phyloP scores from a whole-genome alignment of 345 rosid genomes.

The Hirschfeldia incana region DNA sequence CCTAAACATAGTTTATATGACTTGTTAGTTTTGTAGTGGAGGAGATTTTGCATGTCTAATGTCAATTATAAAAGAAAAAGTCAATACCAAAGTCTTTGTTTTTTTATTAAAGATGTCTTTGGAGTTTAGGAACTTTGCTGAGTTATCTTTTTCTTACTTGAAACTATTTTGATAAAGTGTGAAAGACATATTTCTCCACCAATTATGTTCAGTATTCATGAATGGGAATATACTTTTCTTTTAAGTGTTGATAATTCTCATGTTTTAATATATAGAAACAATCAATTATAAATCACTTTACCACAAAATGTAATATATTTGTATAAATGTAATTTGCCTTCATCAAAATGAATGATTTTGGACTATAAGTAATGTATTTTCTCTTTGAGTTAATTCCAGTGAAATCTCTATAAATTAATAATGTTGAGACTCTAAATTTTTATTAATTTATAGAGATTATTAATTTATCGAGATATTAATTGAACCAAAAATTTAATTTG shows the following conservation, averaged over 20 bases:
- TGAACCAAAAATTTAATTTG: no score
- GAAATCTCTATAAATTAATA: no score
- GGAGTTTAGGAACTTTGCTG: background rate
- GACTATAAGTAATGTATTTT: no score
- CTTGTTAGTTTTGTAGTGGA: constrained; percentile 22
- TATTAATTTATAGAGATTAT: no score
- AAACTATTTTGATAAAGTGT: background rate
- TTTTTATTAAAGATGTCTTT: background rate
- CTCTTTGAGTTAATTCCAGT: no score
- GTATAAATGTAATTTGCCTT: no score
- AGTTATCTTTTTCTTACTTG: background rate
- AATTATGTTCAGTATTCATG: background rate
- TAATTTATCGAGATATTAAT: no score
- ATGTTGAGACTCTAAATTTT: no score
- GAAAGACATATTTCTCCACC: background rate
- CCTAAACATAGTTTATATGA: background rate
- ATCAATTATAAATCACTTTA: no score
- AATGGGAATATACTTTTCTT: background rate
- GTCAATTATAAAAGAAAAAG: constrained; percentile 20
- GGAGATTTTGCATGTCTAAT: constrained; percentile 36
- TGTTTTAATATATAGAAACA: background rate
- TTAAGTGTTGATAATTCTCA: background rate
- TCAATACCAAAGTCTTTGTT: constrained; percentile 12
- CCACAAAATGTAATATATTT: no score
- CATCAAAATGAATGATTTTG: no score